Evolutionary conservation across 1,139 yeast species (phyloP).

Genomic region (Taiozyma sp.): DNA sequence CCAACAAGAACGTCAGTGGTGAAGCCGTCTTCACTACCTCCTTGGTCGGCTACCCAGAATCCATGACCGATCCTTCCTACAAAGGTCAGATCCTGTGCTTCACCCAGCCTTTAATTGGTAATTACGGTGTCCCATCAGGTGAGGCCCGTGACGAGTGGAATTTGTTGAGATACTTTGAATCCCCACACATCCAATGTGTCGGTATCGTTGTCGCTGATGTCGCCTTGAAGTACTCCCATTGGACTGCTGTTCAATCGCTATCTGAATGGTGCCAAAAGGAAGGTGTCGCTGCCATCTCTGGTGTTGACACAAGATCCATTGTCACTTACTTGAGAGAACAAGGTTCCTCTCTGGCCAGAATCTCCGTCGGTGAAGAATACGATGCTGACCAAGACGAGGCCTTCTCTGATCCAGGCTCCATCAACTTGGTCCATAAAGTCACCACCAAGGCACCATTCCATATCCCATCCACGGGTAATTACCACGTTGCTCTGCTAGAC

Average conservation of each 20-base stretch:
- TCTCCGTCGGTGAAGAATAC: slow-evolving; percentile 84
- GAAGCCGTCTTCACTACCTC: slow-evolving; percentile 98
- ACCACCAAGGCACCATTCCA: slow-evolving; percentile 96
- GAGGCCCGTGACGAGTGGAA: slow-evolving; percentile 75
- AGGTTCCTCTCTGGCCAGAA: slow-evolving; percentile 89
- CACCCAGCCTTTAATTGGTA: slow-evolving; percentile 96
- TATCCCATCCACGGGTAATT: slow-evolving; percentile 53
- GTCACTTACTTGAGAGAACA: slow-evolving; percentile 91
- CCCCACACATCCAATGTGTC: slow-evolving; percentile 85
- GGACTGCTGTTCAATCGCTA: slow-evolving; percentile 97
- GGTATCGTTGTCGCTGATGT: slow-evolving; percentile 96
- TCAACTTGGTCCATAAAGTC: slow-evolving; percentile 88
- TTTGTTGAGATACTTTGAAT: slow-evolving; percentile 83
- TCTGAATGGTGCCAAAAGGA: slow-evolving; percentile 96
- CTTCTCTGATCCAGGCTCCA: slow-evolving; percentile 85
- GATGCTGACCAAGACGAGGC: slow-evolving; percentile 92
- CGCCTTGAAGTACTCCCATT: slow-evolving; percentile 91
- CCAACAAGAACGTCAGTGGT: slow-evolving; percentile 85
- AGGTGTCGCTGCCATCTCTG: slow-evolving; percentile 94
- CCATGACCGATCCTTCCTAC: slow-evolving; percentile 98
- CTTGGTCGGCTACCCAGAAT: slow-evolving; percentile 95
- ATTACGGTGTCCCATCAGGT: slow-evolving; percentile 94
- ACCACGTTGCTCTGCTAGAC: slow-evolving; percentile 89
- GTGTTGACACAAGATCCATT: slow-evolving; percentile 93
- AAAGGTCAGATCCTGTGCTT: slow-evolving; percentile 93